Conservation (phyloP, 148 eudicot genomes). For the Persicaria maculosa region DNA sequence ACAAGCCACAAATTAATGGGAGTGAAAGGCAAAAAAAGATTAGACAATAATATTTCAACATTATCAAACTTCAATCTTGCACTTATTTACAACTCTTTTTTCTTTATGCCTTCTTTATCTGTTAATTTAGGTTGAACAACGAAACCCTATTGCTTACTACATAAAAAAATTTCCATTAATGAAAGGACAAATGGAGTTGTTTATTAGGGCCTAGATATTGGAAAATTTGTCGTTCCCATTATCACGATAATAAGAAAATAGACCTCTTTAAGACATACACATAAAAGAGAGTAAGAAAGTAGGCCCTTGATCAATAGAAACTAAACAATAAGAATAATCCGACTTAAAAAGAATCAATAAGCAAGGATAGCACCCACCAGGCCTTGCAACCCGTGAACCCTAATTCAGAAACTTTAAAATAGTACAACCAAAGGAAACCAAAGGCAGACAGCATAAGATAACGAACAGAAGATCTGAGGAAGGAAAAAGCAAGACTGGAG, state of each 20-base stretch:
- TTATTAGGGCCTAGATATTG: background rate
- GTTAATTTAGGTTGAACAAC: too few relatives aligned
- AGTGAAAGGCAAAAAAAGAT: background rate
- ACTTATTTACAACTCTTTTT: background rate
- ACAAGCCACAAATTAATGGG: conserved; percentile 5
- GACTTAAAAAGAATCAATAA: conserved; percentile 5
- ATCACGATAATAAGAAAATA: background rate
- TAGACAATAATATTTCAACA: background rate
- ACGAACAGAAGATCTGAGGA: too few relatives aligned
- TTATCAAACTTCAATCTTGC: background rate
- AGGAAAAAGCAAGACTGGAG: too few relatives aligned
- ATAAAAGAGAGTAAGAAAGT: background rate
- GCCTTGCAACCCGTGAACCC: conserved; percentile 47
- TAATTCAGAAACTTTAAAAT: too few relatives aligned
- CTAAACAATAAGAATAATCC: background rate
- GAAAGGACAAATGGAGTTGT: background rate
- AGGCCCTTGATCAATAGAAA: background rate
- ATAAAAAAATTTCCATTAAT: too few relatives aligned
- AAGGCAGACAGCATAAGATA: too few relatives aligned
- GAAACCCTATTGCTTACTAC: too few relatives aligned
- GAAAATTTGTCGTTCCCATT: background rate
- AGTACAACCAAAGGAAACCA: too few relatives aligned
- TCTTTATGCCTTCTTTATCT: background rate
- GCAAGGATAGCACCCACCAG: conserved; percentile 45
- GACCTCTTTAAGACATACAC: background rate